These are phyloP conservation scores for Herpetospermum pedunculosum DNA, from an alignment of 306 rosid species.

Conservation along the genomic window DNA sequence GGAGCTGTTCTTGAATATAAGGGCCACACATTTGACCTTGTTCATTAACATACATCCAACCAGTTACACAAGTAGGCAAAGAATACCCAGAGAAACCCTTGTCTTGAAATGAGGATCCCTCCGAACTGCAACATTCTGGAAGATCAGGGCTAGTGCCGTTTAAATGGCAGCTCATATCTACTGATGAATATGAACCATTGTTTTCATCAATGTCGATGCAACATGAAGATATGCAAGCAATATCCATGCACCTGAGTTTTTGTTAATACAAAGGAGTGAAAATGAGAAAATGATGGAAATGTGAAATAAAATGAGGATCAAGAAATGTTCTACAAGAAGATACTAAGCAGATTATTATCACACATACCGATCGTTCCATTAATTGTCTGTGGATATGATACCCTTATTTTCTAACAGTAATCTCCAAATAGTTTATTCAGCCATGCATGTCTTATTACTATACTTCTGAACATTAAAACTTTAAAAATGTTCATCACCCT, in stretches of 20 bases:
- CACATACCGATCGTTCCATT: neutral
- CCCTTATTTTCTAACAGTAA: neutral
- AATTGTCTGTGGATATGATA: neutral
- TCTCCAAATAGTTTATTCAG: neutral
- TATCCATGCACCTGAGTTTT: conserved; percentile 18
- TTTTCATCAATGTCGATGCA: conserved; percentile 30
- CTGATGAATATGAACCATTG: conserved; percentile 21
- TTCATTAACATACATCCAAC: conserved; percentile 95
- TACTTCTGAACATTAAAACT: neutral
- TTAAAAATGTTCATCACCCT: neutral
- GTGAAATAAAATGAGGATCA: neutral
- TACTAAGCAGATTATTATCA: neutral
- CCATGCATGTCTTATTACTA: neutral
- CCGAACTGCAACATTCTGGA: conserved; percentile 27
- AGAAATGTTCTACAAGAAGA: neutral
- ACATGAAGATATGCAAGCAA: conserved; percentile 22
- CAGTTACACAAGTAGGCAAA: conserved; percentile 50
- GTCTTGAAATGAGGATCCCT: conserved; percentile 26
- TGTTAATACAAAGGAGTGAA: neutral
- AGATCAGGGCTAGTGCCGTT: conserved; percentile 32
- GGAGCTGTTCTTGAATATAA: conserved; percentile 71
- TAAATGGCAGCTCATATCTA: conserved; percentile 56
- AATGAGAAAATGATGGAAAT: neutral
- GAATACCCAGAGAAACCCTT: conserved; percentile 35
- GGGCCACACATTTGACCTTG: conserved; percentile 95